A percentile compares a stretch with the other conserved stretches of the same genome.
These are phyloP conservation scores for Phlebiopsis gigantea DNA, from an alignment of 768 basidiomycete species.

Conservation along the genomic window DNA sequence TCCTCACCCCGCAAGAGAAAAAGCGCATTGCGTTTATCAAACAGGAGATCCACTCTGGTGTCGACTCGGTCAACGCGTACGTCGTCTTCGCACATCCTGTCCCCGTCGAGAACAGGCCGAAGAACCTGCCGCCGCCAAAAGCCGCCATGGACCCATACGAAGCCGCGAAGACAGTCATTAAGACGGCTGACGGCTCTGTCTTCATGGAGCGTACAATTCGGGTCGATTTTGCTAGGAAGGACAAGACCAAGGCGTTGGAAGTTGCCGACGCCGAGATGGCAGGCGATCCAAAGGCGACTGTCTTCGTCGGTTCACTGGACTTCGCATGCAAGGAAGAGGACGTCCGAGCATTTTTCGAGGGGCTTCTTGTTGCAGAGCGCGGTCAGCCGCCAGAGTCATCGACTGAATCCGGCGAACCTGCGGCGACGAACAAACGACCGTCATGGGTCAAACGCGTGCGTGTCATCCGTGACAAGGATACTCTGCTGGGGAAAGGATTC, in stretches of 20 bases:
- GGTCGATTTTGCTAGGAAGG: constrained; percentile 60
- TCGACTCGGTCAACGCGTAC: constrained; percentile 80
- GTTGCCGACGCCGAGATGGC: constrained; percentile 25
- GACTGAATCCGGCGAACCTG: constrained; percentile 19
- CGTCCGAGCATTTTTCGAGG: constrained; percentile 82
- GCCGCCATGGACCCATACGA: constrained; percentile 61
- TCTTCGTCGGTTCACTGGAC: constrained; percentile 93
- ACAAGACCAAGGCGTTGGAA: constrained; percentile 18
- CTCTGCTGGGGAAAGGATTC: constrained; percentile 93
- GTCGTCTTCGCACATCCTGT: constrained; percentile 79
- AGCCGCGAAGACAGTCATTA: constrained; percentile 56
- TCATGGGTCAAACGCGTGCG: constrained; percentile 83
- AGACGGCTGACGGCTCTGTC: constrained; percentile 56
- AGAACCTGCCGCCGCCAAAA: constrained; percentile 47
- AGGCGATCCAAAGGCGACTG: constrained; percentile 70
- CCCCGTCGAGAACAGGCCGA: constrained; percentile 32
- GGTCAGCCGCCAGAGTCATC: constrained; percentile 44
- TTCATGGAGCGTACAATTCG: constrained; percentile 79
- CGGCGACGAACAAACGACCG: constrained; percentile 10
- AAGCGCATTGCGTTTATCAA: constrained; percentile 94
- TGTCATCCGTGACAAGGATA: constrained; percentile 84
- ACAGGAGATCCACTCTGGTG: constrained; percentile 78
- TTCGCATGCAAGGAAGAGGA: constrained; percentile 91
- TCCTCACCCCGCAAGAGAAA: constrained; percentile 79
- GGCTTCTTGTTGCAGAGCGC: constrained; percentile 61